These are phyloP conservation scores for Mucor racemosus DNA, from an alignment of 371 early-diverging fungal genomes.

Conservation along the genomic window DNA sequence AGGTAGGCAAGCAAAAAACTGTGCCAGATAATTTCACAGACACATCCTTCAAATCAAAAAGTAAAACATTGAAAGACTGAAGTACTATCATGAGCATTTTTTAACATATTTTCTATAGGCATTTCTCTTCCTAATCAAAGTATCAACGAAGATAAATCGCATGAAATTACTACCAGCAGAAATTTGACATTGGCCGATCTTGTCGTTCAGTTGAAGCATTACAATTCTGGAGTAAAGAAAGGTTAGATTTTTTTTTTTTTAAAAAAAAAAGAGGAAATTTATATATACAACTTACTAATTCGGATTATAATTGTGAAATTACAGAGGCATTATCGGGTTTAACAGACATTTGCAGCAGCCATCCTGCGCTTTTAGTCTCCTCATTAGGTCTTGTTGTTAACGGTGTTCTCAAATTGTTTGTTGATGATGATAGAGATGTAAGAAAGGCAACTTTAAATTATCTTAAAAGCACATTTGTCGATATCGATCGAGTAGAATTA, in stretches of 20 bases:
- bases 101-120: slow-evolving; percentile 45
- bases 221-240: slow-evolving; percentile 75
- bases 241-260: slow-evolving; percentile 49
- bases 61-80: slow-evolving; percentile 39
- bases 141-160: slow-evolving; percentile 74
- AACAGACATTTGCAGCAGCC: slow-evolving; percentile 63
- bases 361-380: slow-evolving; percentile 58
- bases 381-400: slow-evolving; percentile 74
- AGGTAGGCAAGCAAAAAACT: slow-evolving; percentile 88
- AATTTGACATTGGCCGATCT: slow-evolving; percentile 78
- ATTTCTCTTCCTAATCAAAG: slow-evolving; percentile 79
- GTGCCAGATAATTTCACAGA: slow-evolving; percentile 81
- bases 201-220: slow-evolving; percentile 77
- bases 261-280: too few species aligned
- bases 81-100: not conserved
- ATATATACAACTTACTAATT: not conserved
- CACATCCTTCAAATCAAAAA: slow-evolving; percentile 83
- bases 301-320: not conserved
- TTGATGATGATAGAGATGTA: slow-evolving; percentile 68
- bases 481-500: slow-evolving; percentile 60
- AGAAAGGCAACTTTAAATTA: slow-evolving; percentile 47
- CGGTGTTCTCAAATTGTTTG: slow-evolving; percentile 57
- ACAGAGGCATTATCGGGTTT: slow-evolving; percentile 76
- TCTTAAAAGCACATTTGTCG: slow-evolving; percentile 34
- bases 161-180: slow-evolving; percentile 69